phyloP scores from a whole-genome alignment of 164 flowering plant species.

The Vitis rupestris region DNA sequence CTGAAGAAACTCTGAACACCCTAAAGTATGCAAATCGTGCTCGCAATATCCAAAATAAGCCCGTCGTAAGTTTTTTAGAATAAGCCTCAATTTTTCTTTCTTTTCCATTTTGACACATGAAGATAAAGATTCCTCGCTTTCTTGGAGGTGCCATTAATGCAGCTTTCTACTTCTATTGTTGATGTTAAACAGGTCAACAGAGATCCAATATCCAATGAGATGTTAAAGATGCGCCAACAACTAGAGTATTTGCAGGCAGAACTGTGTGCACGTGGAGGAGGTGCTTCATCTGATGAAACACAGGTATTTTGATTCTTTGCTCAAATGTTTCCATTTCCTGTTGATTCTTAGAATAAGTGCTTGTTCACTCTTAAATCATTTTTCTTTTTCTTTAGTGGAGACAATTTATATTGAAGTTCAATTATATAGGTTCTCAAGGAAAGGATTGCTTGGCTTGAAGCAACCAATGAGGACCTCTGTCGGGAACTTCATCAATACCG shows the following conservation, averaged over 20 bases:
- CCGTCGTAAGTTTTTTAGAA: constrained; percentile 65
- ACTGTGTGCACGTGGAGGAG: constrained; percentile 82
- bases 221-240: constrained; percentile 94
- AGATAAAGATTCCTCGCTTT: not conserved
- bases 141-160: not conserved
- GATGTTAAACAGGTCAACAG: constrained; percentile 68
- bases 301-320: constrained; percentile 48
- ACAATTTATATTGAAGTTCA: constrained; percentile 2
- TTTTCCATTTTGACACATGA: not conserved
- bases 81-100: not conserved
- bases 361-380: not conserved
- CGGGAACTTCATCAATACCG: constrained; percentile 79
- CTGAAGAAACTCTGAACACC: constrained; percentile 97
- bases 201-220: constrained; percentile 89
- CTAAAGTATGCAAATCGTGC: constrained; percentile 99
- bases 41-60: constrained; percentile 96
- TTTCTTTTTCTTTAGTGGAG: not conserved
- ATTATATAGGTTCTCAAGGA: constrained; percentile 72
- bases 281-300: constrained; percentile 74
- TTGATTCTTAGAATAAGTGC: not conserved
- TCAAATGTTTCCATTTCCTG: not conserved
- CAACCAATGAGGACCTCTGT: constrained; percentile 80
- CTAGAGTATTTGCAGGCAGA: constrained; percentile 92
- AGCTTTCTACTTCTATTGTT: constrained; percentile 4
- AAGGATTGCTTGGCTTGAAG: constrained; percentile 93